Evolutionary conservation across 2,329 filamentous ascomycete species (phyloP).

Genomic region (Pseudocercospora vitis): DNA sequence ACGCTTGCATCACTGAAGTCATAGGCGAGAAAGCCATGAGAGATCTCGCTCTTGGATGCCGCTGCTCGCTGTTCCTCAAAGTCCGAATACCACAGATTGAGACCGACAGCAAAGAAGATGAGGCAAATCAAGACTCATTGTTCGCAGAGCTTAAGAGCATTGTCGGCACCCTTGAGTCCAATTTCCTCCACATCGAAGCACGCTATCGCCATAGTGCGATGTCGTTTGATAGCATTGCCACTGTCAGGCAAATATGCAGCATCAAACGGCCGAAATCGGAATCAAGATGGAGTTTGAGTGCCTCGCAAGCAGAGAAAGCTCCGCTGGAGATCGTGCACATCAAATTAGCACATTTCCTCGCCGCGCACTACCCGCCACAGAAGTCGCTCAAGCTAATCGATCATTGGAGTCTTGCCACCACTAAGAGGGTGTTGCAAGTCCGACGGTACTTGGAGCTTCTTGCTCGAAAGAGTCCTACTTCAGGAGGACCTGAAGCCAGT

Average conservation of each 20-base stretch:
- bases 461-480: neutral
- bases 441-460: conserved; percentile 14
- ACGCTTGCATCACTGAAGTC: conserved; percentile 30
- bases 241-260: conserved; percentile 32
- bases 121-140: conserved; percentile 31
- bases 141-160: conserved; percentile 38
- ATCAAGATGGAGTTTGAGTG: conserved; percentile 37
- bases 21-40: conserved; percentile 35
- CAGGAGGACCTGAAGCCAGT: neutral
- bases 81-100: conserved; percentile 29
- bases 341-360: conserved; percentile 26
- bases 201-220: conserved; percentile 39
- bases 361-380: conserved; percentile 24
- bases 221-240: conserved; percentile 35
- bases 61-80: conserved; percentile 33
- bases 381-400: conserved; percentile 30
- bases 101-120: conserved; percentile 2
- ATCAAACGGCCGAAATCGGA: conserved; percentile 35
- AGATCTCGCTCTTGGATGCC: conserved; percentile 28
- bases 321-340: conserved; percentile 19
- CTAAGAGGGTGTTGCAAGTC: conserved; percentile 15
- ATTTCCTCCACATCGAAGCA: conserved; percentile 37
- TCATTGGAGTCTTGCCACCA: conserved; percentile 23
- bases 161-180: conserved; percentile 35
- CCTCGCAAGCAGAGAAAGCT: conserved; percentile 12